Conservation (phyloP, 148 eudicot genomes). For the Spergularia bocconei region DNA sequence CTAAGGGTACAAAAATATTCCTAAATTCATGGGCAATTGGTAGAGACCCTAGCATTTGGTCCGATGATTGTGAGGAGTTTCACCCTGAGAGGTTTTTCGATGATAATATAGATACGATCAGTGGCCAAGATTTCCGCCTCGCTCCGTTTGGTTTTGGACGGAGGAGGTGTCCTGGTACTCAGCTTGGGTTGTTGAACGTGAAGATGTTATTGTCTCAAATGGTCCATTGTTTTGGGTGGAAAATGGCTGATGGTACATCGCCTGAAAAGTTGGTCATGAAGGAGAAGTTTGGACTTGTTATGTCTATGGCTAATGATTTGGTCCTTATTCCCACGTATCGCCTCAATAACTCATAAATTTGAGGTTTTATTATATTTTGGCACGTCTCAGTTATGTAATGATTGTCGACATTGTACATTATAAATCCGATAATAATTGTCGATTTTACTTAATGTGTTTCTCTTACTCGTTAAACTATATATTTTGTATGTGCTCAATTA, state of each 20-base stretch:
- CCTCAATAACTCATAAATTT: neutral
- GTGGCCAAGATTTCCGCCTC: conserved; percentile 22
- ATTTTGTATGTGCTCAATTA: no score
- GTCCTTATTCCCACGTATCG: conserved; percentile 17
- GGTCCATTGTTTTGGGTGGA: conserved; percentile 50
- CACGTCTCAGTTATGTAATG: no score
- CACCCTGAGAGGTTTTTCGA: conserved; percentile 8
- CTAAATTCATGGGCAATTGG: conserved; percentile 41
- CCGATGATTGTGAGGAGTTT: conserved; percentile 27
- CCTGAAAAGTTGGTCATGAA: conserved; percentile 17
- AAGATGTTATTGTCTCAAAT: conserved; percentile 36
- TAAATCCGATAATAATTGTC: no score
- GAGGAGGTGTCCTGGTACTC: conserved; percentile 40
- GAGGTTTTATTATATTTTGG: no score
- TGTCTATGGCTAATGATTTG: conserved; percentile 22
- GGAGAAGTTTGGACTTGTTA: conserved; percentile 24
- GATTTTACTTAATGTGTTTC: no score
- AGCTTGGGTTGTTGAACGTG: conserved; percentile 30
- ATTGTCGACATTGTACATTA: no score
- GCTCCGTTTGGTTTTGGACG: conserved; percentile 23
- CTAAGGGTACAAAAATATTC: conserved; percentile 29
- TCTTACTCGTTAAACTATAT: no score
- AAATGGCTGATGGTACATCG: conserved; percentile 22
- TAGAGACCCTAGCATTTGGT: conserved; percentile 34
- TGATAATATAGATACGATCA: conserved; percentile 26